Evolutionary conservation across 2,329 filamentous ascomycete species (phyloP).

Genomic region (Peltaster fructicola): DNA sequence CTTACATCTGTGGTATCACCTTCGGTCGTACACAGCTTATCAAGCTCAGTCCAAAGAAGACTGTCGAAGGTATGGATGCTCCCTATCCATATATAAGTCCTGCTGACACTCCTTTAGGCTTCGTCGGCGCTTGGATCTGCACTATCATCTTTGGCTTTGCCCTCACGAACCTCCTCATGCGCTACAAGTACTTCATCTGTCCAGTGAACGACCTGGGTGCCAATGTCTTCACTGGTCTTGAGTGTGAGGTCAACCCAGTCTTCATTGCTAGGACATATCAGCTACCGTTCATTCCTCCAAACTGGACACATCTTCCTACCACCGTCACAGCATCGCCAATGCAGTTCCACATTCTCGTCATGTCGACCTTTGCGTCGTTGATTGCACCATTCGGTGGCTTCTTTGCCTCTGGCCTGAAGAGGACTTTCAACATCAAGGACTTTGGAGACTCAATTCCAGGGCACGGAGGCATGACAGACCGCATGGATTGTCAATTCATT

Average conservation of each 20-base stretch:
- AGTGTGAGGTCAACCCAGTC: slow-evolving; percentile 81
- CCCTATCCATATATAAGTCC: background rate
- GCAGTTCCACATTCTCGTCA: slow-evolving; percentile 78
- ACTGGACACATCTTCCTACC: slow-evolving; percentile 52
- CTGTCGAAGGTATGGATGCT: slow-evolving; percentile 45
- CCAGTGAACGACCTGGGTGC: slow-evolving; percentile 91
- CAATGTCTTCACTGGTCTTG: slow-evolving; percentile 76
- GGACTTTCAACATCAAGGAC: slow-evolving; percentile 99
- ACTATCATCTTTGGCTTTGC: slow-evolving; percentile 72
- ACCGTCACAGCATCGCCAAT: slow-evolving; percentile 69
- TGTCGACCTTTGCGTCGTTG: slow-evolving; percentile 86
- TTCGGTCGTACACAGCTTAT: slow-evolving; percentile 94
- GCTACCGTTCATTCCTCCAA: slow-evolving; percentile 37
- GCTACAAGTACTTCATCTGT: slow-evolving; percentile 95
- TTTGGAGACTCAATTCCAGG: slow-evolving; percentile 97
- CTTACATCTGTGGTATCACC: slow-evolving; percentile 92
- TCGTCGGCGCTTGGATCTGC: slow-evolving; percentile 90
- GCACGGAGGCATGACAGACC: slow-evolving; percentile 93
- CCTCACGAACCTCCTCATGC: slow-evolving; percentile 69
- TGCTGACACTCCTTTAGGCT: slow-evolving; percentile 35
- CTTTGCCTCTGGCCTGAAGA: slow-evolving; percentile 93
- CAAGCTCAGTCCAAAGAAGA: slow-evolving; percentile 97
- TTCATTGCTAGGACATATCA: slow-evolving; percentile 65
- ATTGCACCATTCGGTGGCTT: slow-evolving; percentile 97
- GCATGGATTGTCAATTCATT: slow-evolving; percentile 99